These are phyloP conservation scores for Lojkania enalia DNA, from an alignment of 2,329 filamentous ascomycete genomes.

Conservation along the genomic window DNA sequence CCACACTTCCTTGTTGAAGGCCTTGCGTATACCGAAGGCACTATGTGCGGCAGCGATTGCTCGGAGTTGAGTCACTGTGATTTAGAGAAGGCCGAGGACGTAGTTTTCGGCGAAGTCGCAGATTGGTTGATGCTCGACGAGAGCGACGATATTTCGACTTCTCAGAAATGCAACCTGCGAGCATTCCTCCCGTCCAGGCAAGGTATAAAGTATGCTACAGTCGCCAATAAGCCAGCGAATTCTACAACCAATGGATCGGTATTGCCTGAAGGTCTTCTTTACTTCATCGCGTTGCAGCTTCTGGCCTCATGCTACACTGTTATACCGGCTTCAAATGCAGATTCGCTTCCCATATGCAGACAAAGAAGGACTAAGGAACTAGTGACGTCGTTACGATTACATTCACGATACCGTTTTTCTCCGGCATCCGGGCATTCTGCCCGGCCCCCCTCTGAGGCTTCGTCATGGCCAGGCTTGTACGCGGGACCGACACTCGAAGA, in stretches of 20 bases:
- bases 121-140: conserved; percentile 16
- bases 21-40: not conserved
- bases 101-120: conserved; percentile 21
- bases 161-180: too few relatives aligned
- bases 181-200: too few relatives aligned
- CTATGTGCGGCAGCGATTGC: too few relatives aligned
- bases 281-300: conserved; percentile 27
- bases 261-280: conserved; percentile 18
- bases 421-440: conserved; percentile 33
- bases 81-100: conserved; percentile 12
- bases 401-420: conserved; percentile 21
- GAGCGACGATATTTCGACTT: not conserved
- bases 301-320: conserved; percentile 30
- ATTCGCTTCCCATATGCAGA: conserved; percentile 15
- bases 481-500: conserved; percentile 22
- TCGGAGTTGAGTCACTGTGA: conserved; percentile 5
- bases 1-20: conserved; percentile 13
- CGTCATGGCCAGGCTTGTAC: conserved; percentile 26
- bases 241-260: too few relatives aligned
- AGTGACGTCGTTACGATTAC: conserved; percentile 23
- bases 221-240: too few relatives aligned
- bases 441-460: conserved; percentile 23
- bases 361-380: conserved; percentile 9
- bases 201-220: too few relatives aligned
- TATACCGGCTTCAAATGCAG: conserved; percentile 15